Evolutionary conservation across 495 filamentous ascomycete genomes (phyloP).

Genomic region (Aspergillus coremiiformis): DNA sequence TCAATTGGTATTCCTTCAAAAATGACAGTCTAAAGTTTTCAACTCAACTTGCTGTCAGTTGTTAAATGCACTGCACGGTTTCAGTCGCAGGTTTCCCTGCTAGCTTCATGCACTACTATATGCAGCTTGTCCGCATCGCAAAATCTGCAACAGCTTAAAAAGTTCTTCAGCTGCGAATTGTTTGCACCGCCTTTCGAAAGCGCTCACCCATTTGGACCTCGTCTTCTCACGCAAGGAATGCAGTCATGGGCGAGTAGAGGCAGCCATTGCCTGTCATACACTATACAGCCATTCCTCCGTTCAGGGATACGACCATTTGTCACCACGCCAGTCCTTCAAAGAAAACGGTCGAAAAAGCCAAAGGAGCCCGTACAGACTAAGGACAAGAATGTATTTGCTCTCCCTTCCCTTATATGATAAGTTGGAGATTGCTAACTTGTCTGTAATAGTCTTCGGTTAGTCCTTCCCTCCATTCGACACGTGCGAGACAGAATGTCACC

Average conservation of each 20-base stretch:
- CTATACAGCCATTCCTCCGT: constrained; percentile 21
- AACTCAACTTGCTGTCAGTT: not conserved
- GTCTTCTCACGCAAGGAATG: constrained; percentile 16
- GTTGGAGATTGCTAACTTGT: not conserved
- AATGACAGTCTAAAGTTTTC: not conserved
- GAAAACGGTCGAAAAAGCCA: constrained; percentile 15
- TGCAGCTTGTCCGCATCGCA: not conserved
- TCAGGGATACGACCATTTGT: constrained; percentile 26
- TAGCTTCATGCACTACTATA: not conserved
- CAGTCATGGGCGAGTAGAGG: constrained; percentile 32
- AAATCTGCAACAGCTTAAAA: not conserved
- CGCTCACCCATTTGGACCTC: not conserved
- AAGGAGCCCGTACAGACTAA: not conserved
- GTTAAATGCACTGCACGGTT: not conserved
- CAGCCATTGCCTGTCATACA: constrained; percentile 31
- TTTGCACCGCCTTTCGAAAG: not conserved
- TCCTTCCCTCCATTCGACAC: not conserved
- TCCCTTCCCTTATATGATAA: not conserved
- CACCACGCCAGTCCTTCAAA: constrained; percentile 23
- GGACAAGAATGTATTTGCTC: not conserved
- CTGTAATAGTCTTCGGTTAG: not conserved
- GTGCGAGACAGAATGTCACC: not conserved
- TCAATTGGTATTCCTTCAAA: not conserved
- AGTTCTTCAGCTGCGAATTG: not conserved
- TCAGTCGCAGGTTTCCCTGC: not conserved